Evolutionary conservation across 1,284 basidiomycete species (phyloP).

Genomic region (Moesziomyces sp.): DNA sequence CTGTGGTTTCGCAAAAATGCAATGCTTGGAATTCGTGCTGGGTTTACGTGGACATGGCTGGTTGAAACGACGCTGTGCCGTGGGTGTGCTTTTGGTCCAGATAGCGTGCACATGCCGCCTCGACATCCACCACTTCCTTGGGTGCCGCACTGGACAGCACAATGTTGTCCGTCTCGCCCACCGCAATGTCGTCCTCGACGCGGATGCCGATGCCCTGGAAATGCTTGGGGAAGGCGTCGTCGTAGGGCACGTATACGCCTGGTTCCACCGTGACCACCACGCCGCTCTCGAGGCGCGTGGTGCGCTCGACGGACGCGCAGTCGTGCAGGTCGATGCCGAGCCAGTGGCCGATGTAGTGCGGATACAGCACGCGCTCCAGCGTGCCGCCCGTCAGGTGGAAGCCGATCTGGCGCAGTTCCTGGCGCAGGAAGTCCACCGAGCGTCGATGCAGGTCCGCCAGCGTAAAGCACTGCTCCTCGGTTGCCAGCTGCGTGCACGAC

Average conservation of each 20-base stretch:
- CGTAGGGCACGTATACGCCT: constrained; percentile 63
- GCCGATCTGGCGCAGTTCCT: constrained; percentile 81
- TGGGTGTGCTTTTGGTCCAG: constrained; percentile 16
- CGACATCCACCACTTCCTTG: constrained; percentile 64
- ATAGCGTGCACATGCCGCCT: constrained; percentile 50
- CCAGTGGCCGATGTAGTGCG: constrained; percentile 86
- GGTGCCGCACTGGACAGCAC: constrained; percentile 58
- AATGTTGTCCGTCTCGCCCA: constrained; percentile 43
- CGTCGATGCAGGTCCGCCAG: constrained; percentile 83
- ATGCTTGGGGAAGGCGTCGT: constrained; percentile 53
- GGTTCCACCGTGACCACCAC: constrained; percentile 66
- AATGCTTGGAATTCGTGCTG: too few relatives aligned
- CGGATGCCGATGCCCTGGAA: constrained; percentile 65
- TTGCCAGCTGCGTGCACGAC: constrained; percentile 71
- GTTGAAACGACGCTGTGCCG: constrained; percentile 1
- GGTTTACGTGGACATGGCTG: constrained; percentile 4
- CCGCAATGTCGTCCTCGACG: constrained; percentile 65
- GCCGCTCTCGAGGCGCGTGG: constrained; percentile 50
- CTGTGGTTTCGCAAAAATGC: background rate
- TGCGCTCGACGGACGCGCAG: constrained; percentile 55
- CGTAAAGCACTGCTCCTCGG: constrained; percentile 72
- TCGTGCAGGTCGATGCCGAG: constrained; percentile 76
- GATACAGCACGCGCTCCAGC: constrained; percentile 81
- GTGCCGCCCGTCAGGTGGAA: constrained; percentile 76
- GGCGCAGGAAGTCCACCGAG: constrained; percentile 77